Conservation (phyloP, 345 rosid species). For the Salix purpurea region DNA sequence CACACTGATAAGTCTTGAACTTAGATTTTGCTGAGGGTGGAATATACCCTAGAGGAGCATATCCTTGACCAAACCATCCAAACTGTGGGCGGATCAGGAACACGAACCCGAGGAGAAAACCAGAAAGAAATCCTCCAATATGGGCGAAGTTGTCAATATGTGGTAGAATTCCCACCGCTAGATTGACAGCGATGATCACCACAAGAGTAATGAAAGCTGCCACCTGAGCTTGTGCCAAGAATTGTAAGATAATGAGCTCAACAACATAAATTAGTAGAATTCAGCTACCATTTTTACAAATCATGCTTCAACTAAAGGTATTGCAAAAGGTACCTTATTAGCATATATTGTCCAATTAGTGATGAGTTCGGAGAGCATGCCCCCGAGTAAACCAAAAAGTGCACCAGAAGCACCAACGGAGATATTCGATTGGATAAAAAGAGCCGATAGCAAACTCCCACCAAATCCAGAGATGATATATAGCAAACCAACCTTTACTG, state of each 20-base stretch:
- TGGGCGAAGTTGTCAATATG: constrained; percentile 98
- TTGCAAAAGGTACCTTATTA: constrained; percentile 50
- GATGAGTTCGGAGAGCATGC: constrained; percentile 93
- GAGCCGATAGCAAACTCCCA: constrained; percentile 86
- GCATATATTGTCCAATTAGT: constrained; percentile 91
- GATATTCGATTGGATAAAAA: constrained; percentile 70
- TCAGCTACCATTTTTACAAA: neutral
- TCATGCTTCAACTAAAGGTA: neutral
- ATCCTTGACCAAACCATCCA: constrained; percentile 66
- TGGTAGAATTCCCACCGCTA: constrained; percentile 89
- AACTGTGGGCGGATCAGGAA: constrained; percentile 83
- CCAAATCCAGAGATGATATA: constrained; percentile 89
- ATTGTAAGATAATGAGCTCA: neutral
- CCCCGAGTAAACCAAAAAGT: constrained; percentile 86
- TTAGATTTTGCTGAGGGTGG: constrained; percentile 33
- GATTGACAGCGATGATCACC: constrained; percentile 64
- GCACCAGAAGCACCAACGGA: constrained; percentile 99
- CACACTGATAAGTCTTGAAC: constrained; percentile 66
- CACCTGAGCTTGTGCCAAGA: constrained; percentile 33
- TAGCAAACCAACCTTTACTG: constrained; percentile 73
- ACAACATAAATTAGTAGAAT: neutral
- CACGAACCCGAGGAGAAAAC: constrained; percentile 85
- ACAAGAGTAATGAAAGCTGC: constrained; percentile 68
- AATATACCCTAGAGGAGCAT: constrained; percentile 32
- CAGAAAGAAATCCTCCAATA: constrained; percentile 83